phyloP scores from a whole-genome alignment of 2,329 filamentous ascomycete genomes.

The Leptographium flavum region DNA sequence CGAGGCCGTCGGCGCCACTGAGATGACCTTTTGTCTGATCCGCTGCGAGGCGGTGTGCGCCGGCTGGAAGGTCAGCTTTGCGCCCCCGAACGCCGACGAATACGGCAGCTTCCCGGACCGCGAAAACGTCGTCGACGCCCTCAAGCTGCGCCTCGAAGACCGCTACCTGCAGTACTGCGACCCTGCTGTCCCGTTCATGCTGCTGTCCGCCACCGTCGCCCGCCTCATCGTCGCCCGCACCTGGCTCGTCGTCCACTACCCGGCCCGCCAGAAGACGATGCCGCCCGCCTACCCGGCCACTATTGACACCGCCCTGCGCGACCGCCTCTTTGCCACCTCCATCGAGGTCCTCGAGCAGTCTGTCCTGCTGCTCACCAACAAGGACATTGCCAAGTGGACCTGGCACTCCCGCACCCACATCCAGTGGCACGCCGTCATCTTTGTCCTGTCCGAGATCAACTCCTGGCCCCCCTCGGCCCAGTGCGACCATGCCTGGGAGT shows the following conservation, averaged over 20 bases:
- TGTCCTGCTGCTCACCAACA: background rate
- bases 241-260: constrained; percentile 16
- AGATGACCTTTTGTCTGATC: constrained; percentile 30
- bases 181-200: constrained; percentile 14
- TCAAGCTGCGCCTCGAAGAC: constrained; percentile 6
- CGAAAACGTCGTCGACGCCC: constrained; percentile 12
- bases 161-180: constrained; percentile 14
- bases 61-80: constrained; percentile 8
- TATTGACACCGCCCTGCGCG: background rate
- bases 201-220: constrained; percentile 10
- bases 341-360: background rate
- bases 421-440: constrained; percentile 1
- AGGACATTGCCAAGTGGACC: background rate
- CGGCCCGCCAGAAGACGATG: constrained; percentile 1
- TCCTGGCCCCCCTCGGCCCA: background rate
- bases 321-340: background rate
- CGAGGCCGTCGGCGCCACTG: constrained; percentile 36
- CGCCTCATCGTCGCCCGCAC: constrained; percentile 14
- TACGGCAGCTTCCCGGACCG: constrained; percentile 7
- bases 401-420: constrained; percentile 1
- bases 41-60: constrained; percentile 12
- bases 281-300: background rate
- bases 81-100: background rate
- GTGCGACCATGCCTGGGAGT: constrained; percentile 1
- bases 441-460: background rate